These are phyloP conservation scores for Brettanomyces bruxellensis DNA, from an alignment of 805 yeast genomes.

Conservation along the genomic window DNA sequence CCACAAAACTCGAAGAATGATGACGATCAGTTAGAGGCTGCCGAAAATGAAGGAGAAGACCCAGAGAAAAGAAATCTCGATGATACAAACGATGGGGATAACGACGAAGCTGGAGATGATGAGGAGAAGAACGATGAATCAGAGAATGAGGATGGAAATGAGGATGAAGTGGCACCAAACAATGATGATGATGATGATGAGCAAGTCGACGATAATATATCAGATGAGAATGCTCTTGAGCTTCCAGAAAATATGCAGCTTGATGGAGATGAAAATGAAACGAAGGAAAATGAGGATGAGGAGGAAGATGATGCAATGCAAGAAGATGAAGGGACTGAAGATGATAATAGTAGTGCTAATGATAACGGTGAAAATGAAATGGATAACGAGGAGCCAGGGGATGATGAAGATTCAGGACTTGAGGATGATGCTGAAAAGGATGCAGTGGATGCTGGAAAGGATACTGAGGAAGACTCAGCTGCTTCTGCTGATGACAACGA, in stretches of 20 bases:
- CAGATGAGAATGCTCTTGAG: conserved; percentile 18
- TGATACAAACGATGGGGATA: conserved; percentile 29
- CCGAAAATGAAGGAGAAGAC: neutral
- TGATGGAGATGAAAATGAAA: conserved; percentile 38
- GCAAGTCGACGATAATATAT: conserved; percentile 8
- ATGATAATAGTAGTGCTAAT: conserved; percentile 2
- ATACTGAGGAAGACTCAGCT: conserved; percentile 18
- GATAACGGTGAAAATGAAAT: conserved; percentile 15
- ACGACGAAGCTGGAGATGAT: conserved; percentile 65
- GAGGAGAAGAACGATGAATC: conserved; percentile 24
- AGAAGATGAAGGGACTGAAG: conserved; percentile 5
- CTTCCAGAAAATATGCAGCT: conserved; percentile 28
- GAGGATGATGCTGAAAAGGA: conserved; percentile 21
- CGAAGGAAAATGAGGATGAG: conserved; percentile 58
- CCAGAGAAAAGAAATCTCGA: conserved; percentile 33
- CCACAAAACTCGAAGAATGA: conserved; percentile 36
- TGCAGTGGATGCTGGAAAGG: conserved; percentile 22
- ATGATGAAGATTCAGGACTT: conserved; percentile 14
- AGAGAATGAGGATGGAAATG: conserved; percentile 9
- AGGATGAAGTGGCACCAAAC: neutral
- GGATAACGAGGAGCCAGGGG: conserved; percentile 20
- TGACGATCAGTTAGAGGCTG: neutral
- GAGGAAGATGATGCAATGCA: conserved; percentile 30
- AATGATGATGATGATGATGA: conserved; percentile 1
- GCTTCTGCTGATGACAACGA: conserved; percentile 11